Conservation (phyloP, 2,329 filamentous ascomycete species). For the Aspergillus tanneri region DNA sequence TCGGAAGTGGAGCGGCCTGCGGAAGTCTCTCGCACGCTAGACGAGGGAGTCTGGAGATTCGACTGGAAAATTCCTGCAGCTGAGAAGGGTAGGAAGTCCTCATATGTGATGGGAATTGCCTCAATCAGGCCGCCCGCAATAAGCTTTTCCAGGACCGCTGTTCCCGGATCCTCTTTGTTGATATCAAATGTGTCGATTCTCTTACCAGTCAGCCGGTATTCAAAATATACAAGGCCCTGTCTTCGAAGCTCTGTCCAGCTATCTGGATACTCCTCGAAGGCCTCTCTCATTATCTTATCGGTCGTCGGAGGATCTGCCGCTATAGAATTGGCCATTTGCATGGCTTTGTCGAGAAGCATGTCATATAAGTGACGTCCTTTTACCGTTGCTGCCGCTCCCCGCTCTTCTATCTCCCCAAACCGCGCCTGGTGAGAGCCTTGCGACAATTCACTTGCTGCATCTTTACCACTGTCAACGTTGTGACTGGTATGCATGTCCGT, state of each 20-base stretch:
- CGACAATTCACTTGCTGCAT: too few relatives aligned
- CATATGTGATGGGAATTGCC: constrained; percentile 51
- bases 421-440: constrained; percentile 50
- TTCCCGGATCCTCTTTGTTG: background rate
- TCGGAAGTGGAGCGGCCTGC: too few relatives aligned
- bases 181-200: background rate
- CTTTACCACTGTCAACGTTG: too few relatives aligned
- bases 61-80: constrained; percentile 55
- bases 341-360: constrained; percentile 35
- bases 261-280: constrained; percentile 46
- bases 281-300: constrained; percentile 22
- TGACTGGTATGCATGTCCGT: too few relatives aligned
- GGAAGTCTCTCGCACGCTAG: too few relatives aligned
- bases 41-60: constrained; percentile 38
- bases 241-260: constrained; percentile 38
- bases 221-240: constrained; percentile 42
- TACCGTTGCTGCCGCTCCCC: constrained; percentile 51
- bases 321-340: background rate
- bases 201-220: constrained; percentile 30
- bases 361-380: constrained; percentile 51
- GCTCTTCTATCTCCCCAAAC: constrained; percentile 56
- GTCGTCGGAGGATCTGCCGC: constrained; percentile 10
- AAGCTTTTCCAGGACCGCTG: constrained; percentile 32
- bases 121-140: constrained; percentile 35
- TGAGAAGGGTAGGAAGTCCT: constrained; percentile 56